Conservation (phyloP, 1,284 basidiomycete genomes). For the Leccinum pachyderme region DNA sequence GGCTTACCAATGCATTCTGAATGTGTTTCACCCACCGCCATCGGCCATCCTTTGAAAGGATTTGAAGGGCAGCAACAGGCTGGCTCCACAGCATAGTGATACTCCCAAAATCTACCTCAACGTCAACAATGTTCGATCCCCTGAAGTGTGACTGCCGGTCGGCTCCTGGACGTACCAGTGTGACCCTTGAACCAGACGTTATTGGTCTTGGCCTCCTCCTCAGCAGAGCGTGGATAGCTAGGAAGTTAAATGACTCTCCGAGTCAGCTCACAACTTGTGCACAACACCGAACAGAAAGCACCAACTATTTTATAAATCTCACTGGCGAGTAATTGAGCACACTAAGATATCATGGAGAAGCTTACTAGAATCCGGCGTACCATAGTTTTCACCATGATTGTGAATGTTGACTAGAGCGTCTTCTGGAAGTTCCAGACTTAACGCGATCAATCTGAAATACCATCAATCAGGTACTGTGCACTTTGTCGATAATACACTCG, state of each 20-base stretch:
- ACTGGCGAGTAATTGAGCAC: conserved; percentile 31
- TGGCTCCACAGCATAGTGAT: conserved; percentile 61
- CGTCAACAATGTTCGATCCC: background rate
- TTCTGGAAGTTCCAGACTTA: background rate
- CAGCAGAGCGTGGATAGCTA: conserved; percentile 44
- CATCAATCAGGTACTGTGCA: background rate
- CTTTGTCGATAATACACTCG: background rate
- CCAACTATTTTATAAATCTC: conserved; percentile 48
- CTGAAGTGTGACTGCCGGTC: background rate
- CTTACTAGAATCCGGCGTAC: background rate
- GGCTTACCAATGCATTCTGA: conserved; percentile 53
- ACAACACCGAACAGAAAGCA: background rate
- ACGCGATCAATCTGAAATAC: background rate
- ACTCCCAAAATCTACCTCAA: conserved; percentile 49
- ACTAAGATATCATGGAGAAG: background rate
- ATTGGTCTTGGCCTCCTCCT: conserved; percentile 43
- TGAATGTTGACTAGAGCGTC: background rate
- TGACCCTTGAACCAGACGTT: no score
- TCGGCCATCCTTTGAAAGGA: conserved; percentile 45
- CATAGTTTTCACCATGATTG: background rate
- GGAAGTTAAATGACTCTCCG: background rate
- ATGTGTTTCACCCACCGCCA: conserved; percentile 64
- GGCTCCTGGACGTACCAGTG: conserved; percentile 33
- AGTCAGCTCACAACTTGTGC: background rate
- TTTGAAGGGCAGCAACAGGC: conserved; percentile 58